Percentiles rank a stretch among this genome's conserved stretches.
These are phyloP conservation scores for Huntiella bhutanensis DNA, from an alignment of 2,329 filamentous ascomycete genomes.

Conservation along the genomic window DNA sequence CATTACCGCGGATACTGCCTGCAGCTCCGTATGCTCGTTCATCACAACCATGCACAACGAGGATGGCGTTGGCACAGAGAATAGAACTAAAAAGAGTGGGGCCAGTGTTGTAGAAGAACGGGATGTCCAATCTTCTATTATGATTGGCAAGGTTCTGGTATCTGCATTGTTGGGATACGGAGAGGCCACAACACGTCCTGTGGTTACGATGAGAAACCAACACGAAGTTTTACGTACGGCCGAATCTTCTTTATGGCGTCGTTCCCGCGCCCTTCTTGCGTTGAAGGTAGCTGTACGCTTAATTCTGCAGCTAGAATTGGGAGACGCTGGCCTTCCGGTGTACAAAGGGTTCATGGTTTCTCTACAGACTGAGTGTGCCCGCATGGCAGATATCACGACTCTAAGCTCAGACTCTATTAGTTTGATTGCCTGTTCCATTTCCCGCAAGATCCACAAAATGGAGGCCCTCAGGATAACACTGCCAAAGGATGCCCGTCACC, in stretches of 20 bases:
- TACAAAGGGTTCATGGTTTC: constrained; percentile 35
- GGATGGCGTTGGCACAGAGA: constrained; percentile 11
- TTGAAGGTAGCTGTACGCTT: constrained; percentile 32
- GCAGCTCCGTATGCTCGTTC: constrained; percentile 3
- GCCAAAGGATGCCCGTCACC: no score
- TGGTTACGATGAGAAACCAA: constrained; percentile 31
- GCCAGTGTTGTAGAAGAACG: constrained; percentile 22
- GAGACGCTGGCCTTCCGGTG: not conserved
- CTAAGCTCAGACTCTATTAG: no score
- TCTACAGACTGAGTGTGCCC: constrained; percentile 13
- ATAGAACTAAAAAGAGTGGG: constrained; percentile 20
- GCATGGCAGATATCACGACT: no score
- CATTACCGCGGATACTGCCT: no score
- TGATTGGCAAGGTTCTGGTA: constrained; percentile 30
- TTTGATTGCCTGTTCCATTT: no score
- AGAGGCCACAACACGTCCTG: constrained; percentile 10
- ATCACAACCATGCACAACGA: constrained; percentile 18
- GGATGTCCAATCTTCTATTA: constrained; percentile 28
- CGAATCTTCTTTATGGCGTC: constrained; percentile 24
- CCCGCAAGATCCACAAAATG: no score
- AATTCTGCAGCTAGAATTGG: not conserved
- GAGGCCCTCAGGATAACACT: no score
- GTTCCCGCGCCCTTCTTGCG: constrained; percentile 35
- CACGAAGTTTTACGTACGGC: constrained; percentile 31
- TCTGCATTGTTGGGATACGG: constrained; percentile 23